Percentiles rank a stretch among this genome's conserved stretches.
These are phyloP conservation scores for Epichloe uncinata DNA, from an alignment of 2,329 filamentous ascomycete genomes.

Conservation along the genomic window DNA sequence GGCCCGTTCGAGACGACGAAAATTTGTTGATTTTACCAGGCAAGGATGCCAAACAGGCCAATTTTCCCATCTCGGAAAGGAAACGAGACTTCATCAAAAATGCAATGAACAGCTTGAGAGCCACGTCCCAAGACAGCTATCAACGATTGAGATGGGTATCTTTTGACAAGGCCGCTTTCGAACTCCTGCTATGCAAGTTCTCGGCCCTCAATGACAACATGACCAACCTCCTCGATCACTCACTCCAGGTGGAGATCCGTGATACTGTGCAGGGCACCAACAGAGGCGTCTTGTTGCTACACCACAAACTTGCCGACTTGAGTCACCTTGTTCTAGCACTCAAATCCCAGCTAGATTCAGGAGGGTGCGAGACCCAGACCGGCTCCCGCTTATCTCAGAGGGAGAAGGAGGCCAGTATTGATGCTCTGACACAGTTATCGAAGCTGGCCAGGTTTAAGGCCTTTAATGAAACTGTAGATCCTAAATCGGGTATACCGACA, in stretches of 20 bases:
- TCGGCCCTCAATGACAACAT: conserved; percentile 33
- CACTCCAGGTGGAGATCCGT: conserved; percentile 32
- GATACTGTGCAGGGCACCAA: conserved; percentile 35
- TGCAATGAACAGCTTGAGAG: conserved; percentile 25
- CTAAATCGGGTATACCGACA: conserved; percentile 15
- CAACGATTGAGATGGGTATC: conserved; percentile 30
- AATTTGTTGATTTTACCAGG: conserved; percentile 24
- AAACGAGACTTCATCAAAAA: conserved; percentile 30
- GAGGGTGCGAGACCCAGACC: conserved; percentile 3
- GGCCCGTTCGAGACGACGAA: conserved; percentile 20
- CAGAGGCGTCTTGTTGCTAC: conserved; percentile 31
- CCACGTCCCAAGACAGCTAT: conserved; percentile 22
- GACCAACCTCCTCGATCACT: conserved; percentile 32
- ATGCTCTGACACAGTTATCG: conserved; percentile 26
- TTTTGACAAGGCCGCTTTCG: conserved; percentile 33
- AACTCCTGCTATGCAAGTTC: conserved; percentile 29
- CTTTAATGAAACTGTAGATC: conserved; percentile 34
- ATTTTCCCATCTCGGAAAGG: conserved; percentile 28
- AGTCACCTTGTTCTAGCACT: conserved; percentile 32
- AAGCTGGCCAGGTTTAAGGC: conserved; percentile 37
- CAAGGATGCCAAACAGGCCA: conserved; percentile 30
- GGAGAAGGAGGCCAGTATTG: conserved; percentile 25
- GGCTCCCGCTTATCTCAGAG: conserved; percentile 18
- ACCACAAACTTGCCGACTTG: conserved; percentile 32
- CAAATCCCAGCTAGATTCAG: conserved; percentile 27